phyloP scores from a whole-genome alignment of 2,329 filamentous ascomycete genomes.

The Colletotrichum destructivum region DNA sequence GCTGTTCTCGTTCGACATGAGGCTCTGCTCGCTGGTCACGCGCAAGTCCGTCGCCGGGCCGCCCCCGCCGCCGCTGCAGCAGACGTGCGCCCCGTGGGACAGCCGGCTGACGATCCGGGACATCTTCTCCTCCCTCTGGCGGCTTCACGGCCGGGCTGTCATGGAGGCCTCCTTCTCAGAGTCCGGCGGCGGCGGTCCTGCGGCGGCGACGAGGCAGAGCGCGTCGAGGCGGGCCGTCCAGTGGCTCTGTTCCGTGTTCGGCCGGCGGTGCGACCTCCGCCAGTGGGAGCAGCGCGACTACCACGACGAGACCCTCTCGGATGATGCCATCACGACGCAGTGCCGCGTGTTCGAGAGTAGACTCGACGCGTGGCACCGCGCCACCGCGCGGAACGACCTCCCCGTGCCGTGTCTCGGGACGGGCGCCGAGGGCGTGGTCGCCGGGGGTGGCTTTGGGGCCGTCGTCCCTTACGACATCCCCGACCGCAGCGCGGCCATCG shows the following conservation, averaged over 20 bases:
- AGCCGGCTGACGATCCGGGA: slow-evolving; percentile 5
- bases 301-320: slow-evolving; percentile 5
- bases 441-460: background rate
- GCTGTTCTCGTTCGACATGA: slow-evolving; percentile 9
- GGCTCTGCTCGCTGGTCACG: slow-evolving; percentile 4
- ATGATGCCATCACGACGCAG: slow-evolving; percentile 7
- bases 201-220: background rate
- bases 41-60: background rate
- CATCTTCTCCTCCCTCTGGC: slow-evolving; percentile 13
- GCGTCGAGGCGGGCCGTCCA: slow-evolving; percentile 5
- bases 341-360: slow-evolving; percentile 3
- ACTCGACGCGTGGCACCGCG: slow-evolving; percentile 11
- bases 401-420: slow-evolving; percentile 2
- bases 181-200: too few species aligned
- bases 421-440: slow-evolving; percentile 6
- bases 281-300: slow-evolving; percentile 16
- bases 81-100: background rate
- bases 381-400: background rate
- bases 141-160: background rate
- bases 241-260: slow-evolving; percentile 12
- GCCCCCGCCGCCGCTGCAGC: background rate
- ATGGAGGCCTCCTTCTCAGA: slow-evolving; percentile 15
- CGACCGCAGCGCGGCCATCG: background rate
- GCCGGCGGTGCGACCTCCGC: slow-evolving; percentile 5
- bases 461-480: slow-evolving; percentile 12